Evolutionary conservation across 345 rosid genomes (phyloP).

Genomic region (Erysimum cheiranthoides): DNA sequence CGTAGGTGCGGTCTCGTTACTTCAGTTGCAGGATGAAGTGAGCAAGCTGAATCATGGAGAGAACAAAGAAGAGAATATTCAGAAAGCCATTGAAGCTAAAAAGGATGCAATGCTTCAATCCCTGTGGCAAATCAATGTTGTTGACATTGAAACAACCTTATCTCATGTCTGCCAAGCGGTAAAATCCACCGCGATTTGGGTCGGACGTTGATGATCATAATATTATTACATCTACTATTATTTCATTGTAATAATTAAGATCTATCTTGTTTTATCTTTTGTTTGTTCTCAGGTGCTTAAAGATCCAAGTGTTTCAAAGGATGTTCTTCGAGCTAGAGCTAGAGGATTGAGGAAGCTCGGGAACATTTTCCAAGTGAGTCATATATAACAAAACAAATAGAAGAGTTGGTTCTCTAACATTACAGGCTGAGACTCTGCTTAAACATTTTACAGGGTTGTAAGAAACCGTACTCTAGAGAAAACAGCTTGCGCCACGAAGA

Average conservation of each 20-base stretch:
- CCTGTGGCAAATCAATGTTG: constrained; percentile 95
- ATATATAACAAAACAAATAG: not conserved
- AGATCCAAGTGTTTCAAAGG: constrained; percentile 82
- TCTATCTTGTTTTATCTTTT: constrained; percentile 14
- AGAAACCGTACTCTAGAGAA: constrained; percentile 72
- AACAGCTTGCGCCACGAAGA: constrained; percentile 81
- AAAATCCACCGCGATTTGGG: constrained; percentile 38
- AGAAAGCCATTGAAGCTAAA: constrained; percentile 76
- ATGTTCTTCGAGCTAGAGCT: constrained; percentile 66
- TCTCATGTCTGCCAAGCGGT: constrained; percentile 85
- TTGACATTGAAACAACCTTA: constrained; percentile 86
- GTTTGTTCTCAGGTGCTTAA: constrained; percentile 64
- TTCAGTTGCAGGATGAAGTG: constrained; percentile 83
- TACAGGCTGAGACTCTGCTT: constrained; percentile 7
- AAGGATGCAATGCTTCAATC: constrained; percentile 86
- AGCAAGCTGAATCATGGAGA: constrained; percentile 67
- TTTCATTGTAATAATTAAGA: not conserved
- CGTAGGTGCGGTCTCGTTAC: constrained; percentile 84
- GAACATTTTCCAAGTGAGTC: constrained; percentile 77
- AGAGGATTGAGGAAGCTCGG: constrained; percentile 85
- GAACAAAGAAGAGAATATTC: constrained; percentile 68
- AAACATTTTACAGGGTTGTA: constrained; percentile 70
- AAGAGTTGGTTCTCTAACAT: not conserved
- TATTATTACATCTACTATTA: not conserved
- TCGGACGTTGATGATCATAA: not conserved